phyloP scores from a whole-genome alignment of 2,329 filamentous ascomycete species.

The Fusarium sp. region DNA sequence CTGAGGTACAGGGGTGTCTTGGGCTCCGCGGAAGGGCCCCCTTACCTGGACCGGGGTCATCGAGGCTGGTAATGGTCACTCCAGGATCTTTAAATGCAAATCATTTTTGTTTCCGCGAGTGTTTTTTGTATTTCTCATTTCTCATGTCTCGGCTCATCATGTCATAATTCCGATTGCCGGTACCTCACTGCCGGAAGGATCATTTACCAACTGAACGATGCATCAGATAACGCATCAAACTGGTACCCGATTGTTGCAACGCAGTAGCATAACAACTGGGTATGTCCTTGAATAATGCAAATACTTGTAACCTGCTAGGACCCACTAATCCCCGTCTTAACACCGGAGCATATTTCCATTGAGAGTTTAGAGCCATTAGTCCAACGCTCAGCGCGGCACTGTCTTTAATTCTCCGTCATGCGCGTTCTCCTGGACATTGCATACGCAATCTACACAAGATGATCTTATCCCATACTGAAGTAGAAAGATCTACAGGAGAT shows the following conservation, averaged over 20 bases:
- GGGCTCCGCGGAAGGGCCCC: neutral
- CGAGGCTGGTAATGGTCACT: no score
- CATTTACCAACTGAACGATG: neutral
- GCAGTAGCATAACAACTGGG: neutral
- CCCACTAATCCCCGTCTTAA: neutral
- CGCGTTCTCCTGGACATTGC: neutral
- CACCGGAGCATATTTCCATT: neutral
- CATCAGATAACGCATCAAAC: neutral
- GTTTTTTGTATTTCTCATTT: neutral
- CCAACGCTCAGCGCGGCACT: neutral
- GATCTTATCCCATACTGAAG: neutral
- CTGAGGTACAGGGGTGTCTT: neutral
- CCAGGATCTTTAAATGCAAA: neutral
- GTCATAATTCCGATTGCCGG: neutral
- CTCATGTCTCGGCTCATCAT: neutral
- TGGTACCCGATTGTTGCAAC: accelerated
- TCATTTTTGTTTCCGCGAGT: neutral
- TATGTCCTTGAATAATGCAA: neutral
- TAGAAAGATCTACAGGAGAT: neutral
- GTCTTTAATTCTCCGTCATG: neutral
- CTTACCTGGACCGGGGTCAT: neutral
- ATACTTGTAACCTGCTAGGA: neutral
- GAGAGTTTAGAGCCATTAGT: neutral
- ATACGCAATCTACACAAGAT: neutral
- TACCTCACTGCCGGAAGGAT: neutral